Base-by-base conservation (phyloP, 2,329 filamentous ascomycete species). In the Cercospora sp. region DNA sequence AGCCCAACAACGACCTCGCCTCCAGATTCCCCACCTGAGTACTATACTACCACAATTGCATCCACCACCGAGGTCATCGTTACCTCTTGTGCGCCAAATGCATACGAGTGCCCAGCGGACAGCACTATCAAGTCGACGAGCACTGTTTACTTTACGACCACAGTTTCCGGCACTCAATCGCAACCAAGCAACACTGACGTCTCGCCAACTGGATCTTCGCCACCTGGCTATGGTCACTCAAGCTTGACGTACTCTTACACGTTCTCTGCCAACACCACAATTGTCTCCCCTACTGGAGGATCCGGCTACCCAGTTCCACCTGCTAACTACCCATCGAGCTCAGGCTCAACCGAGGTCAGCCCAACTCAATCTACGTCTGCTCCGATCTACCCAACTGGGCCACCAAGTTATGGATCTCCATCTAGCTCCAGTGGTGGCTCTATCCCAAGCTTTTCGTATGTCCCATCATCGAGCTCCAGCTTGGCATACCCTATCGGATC, bases 31-130 rank as follows among this genome's bases (percentile, higher is more conserved):
- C 59, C 42, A 12, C 60, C 60, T 26, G 20, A 48, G 20, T 69
- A 66, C 67, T 77, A 79, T 61, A 80, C 80, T 63, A 81, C 80
- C 70, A 76, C 78, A 30, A 76, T 80, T 73, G 82, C 79, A 73
- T 76, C 77, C 60, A 83, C 82, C 66, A 74, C 79, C 64, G 78
- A 80, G 65, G 75, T 83, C 70, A 83, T 81, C 55, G 73, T 82
- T 73, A 79, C 76, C 65, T 77, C 80, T 72, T 82, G 81, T 72
- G 78, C 78, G 9, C 73, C 79, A n/a, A 75, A 74, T 45, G 76
- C 80, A 16, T 78, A 77, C 48, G 74, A 79, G 70, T 83, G 81
- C 70, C 80, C 81, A 30, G 74, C 79, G 26, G 71, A 78, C 67
- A 72, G 68, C 60, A 72, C 71, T 16, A 70, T 75, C 6, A 72